These are phyloP conservation scores for Candida ovalis DNA, from an alignment of 805 yeast species.

Conservation along the genomic window DNA sequence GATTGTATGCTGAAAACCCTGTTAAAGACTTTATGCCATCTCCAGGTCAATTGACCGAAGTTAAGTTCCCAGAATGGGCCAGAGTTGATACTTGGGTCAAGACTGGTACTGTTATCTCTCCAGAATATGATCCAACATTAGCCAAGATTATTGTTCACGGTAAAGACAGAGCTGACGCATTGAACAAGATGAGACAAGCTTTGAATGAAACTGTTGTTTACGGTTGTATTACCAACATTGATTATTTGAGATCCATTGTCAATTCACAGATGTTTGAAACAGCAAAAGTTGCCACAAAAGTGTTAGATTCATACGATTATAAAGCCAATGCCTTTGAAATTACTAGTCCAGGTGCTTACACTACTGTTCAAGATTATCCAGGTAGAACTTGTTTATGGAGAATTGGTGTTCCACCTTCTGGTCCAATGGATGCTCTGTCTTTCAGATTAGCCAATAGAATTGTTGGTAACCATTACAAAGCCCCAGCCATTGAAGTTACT, in stretches of 20 bases:
- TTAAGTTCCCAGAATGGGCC: slow-evolving; percentile 84
- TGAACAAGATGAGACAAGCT: slow-evolving; percentile 72
- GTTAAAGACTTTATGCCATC: slow-evolving; percentile 93
- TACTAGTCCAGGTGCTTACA: slow-evolving; percentile 86
- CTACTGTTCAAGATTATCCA: slow-evolving; percentile 94
- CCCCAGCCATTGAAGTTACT: slow-evolving; percentile 91
- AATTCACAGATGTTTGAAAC: slow-evolving; percentile 78
- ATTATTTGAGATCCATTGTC: slow-evolving; percentile 83
- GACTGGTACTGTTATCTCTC: slow-evolving; percentile 81
- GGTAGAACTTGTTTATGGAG: slow-evolving; percentile 86
- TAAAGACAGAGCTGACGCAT: slow-evolving; percentile 79
- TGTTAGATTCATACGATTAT: slow-evolving; percentile 77
- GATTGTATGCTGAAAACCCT: slow-evolving; percentile 96
- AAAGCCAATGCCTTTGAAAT: slow-evolving; percentile 83
- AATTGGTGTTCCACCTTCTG: slow-evolving; percentile 97
- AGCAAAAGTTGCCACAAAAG: slow-evolving; percentile 83
- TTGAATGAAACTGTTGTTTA: slow-evolving; percentile 80
- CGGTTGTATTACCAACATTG: slow-evolving; percentile 88
- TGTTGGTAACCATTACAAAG: slow-evolving; percentile 77
- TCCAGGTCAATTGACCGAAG: slow-evolving; percentile 89
- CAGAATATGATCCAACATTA: slow-evolving; percentile 94
- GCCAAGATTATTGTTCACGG: slow-evolving; percentile 97
- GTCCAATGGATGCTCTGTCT: slow-evolving; percentile 94
- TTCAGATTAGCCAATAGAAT: slow-evolving; percentile 85
- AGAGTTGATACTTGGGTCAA: slow-evolving; percentile 93